Base-by-base conservation (phyloP, 176 grass and related monocot species). In the Carex pumila region DNA sequence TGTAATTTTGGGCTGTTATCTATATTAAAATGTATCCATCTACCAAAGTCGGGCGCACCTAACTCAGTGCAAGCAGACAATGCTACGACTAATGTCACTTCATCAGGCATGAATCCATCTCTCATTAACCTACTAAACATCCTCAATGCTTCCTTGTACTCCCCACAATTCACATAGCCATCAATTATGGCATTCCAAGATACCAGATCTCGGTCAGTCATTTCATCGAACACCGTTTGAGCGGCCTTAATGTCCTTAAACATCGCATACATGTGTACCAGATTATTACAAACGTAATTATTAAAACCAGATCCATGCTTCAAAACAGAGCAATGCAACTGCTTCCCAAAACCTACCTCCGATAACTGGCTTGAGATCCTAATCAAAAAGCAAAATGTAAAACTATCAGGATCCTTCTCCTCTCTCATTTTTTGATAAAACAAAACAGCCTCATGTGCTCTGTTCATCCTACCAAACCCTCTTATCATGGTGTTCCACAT, bases 161-260 rank as follows among this genome's bases (percentile, higher is more conserved):
- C 87, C 39, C 94, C 85, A 5, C 75, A 81, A 56, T 71, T 76
- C 1, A 61, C 85, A 5, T 87, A 97, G 15, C 92, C 88, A 6
- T 83, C 57, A 1, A 97, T 97, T 73, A 91, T 75, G 2, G 92
- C 84, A 5, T 92, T 92, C 92, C 94, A 97, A 0, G 90, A 85
- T 11, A 92, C 88, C 2, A 45, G 78, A 12, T 92, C 87, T 68
- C 71, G 90, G 10, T 8, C 19, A 6, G 86, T 87, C 83, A 94
- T 94, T 78, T 81, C 88, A 32, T 61, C 19, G 2, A 97, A 92
- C 70, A 94, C 81, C 4, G 30, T 47, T 62, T 79, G 70, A 3
- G 92, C 94, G 0, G 36, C 47, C 12, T 55, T 65, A 72, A 92
- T 10, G 54, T 88, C 81, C 2, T 81, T 55, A 3, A 81, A 90